phyloP scores from a whole-genome alignment of 768 basidiomycete species.

The Ramaria rubella region DNA sequence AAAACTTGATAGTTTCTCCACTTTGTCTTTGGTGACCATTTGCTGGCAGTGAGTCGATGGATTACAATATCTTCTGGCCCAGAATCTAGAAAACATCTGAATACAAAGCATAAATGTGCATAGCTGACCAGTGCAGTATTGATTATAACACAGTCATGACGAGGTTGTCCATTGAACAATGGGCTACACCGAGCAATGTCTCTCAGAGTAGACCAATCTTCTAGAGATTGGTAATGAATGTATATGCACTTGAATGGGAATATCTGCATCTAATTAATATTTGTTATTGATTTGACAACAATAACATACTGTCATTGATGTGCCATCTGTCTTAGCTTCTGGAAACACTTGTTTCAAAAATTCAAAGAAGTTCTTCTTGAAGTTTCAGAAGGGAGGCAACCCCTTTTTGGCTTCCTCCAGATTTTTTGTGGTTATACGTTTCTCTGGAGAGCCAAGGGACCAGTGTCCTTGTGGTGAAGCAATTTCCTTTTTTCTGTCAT shows the following conservation, averaged over 20 bases:
- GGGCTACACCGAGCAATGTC: not conserved
- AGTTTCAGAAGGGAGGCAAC: not conserved
- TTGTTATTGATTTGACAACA: not conserved
- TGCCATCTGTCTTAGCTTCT: not conserved
- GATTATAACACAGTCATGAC: no score
- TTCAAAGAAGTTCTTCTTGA: not conserved
- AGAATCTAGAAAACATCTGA: not conserved
- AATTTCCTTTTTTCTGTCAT: not conserved
- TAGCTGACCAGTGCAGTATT: not conserved
- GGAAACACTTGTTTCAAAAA: not conserved
- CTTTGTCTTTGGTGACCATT: constrained; percentile 15
- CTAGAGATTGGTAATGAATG: not conserved
- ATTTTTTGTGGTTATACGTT: not conserved
- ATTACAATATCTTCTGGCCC: constrained; percentile 18
- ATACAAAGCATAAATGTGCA: not conserved
- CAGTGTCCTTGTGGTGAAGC: not conserved
- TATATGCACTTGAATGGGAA: not conserved
- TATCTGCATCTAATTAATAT: no score
- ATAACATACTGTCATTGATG: not conserved
- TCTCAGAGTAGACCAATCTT: not conserved
- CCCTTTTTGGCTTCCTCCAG: not conserved
- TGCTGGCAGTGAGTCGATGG: not conserved
- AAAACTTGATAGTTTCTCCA: constrained; percentile 17
- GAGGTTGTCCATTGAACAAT: not conserved
- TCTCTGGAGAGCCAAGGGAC: not conserved